phyloP scores from a whole-genome alignment of 306 rosid genomes.

The Rubus idaeus region DNA sequence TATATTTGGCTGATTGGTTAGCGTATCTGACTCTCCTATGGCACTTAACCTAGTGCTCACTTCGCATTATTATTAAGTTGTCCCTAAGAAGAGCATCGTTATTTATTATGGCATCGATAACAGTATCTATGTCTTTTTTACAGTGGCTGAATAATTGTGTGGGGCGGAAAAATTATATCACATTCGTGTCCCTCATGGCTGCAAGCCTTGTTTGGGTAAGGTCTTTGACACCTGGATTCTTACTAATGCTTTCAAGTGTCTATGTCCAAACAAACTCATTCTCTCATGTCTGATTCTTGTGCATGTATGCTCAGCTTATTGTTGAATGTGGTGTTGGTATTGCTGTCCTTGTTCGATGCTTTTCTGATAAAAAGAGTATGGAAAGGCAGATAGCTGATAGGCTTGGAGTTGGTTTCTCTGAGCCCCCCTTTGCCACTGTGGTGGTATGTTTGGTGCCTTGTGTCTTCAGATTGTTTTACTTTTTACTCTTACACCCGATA shows the following conservation, averaged over 20 bases:
- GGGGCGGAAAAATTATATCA: conserved; percentile 74
- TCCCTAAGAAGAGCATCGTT: neutral
- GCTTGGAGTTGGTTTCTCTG: conserved; percentile 77
- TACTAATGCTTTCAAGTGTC: neutral
- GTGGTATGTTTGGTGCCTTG: conserved; percentile 49
- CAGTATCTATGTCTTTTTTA: conserved; percentile 30
- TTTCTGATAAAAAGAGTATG: conserved; percentile 65
- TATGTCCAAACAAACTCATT: neutral
- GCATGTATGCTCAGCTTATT: conserved; percentile 49
- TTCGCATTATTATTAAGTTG: neutral
- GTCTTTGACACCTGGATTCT: conserved; percentile 5
- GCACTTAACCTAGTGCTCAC: neutral
- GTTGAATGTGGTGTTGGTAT: conserved; percentile 80
- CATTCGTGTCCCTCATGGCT: conserved; percentile 82
- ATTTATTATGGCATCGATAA: conserved; percentile 6
- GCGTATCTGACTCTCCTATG: neutral
- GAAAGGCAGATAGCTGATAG: conserved; percentile 62
- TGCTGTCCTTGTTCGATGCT: conserved; percentile 75
- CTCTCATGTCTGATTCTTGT: neutral
- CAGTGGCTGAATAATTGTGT: conserved; percentile 92
- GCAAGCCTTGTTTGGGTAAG: conserved; percentile 77
- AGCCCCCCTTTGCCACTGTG: conserved; percentile 63
- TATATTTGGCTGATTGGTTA: neutral
- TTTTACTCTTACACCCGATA: neutral
- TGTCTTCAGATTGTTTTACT: conserved; percentile 13